Evolutionary conservation across 164 flowering plant species (phyloP), one percentile per base, ranked within the genome.

Genomic region (Aristolochia contorta): DNA sequence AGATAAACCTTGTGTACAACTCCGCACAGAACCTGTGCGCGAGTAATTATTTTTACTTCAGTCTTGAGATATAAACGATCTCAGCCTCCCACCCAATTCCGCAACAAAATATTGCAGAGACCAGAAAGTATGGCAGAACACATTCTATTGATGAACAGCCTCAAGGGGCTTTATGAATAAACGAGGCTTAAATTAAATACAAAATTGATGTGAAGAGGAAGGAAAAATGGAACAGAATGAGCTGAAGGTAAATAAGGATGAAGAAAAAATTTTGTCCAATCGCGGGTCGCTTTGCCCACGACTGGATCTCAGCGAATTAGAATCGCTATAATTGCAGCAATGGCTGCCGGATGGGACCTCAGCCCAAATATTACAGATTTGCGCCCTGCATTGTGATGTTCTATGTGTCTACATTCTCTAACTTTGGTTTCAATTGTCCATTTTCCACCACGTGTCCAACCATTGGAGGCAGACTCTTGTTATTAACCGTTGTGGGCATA

Each of bases 401-500:
- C 51, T 76, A 77, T 69, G 61, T 54, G 54, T 74, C 68, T 23
- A 52, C 45, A 14, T 65, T 77, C 66, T 78, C 81, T 60, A 52
- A 57, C 70, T 74, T 75, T 32, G 69, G 65, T 68, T 67, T 78
- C 47, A 66, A 47, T 23, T 75, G 75, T 49, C 83, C 79, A 64
- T 75, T 82, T 64, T 72, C 79, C 19, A 65, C 56, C 13, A 74
- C 67, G 48, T 56, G 45, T 43, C 78, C 74, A 65, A 53, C 62
- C 65, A 69, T 78, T 2, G 59, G 62, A 67, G 60, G 72, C 22
- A 27, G 63, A 32, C 63, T 56, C 43, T 60, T 78, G 60, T 52
- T 60, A n/a, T 78, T 51, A 64, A 75, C 56, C 25, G 66, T 16
- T 12, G 65, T 41, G 49, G 60, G 62, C 25, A 79, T 37, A 59